A percentile compares a stretch with the other conserved stretches of the same genome.
Conservation (phyloP, 306 rosid species). For the Begonia peltatifolia region DNA sequence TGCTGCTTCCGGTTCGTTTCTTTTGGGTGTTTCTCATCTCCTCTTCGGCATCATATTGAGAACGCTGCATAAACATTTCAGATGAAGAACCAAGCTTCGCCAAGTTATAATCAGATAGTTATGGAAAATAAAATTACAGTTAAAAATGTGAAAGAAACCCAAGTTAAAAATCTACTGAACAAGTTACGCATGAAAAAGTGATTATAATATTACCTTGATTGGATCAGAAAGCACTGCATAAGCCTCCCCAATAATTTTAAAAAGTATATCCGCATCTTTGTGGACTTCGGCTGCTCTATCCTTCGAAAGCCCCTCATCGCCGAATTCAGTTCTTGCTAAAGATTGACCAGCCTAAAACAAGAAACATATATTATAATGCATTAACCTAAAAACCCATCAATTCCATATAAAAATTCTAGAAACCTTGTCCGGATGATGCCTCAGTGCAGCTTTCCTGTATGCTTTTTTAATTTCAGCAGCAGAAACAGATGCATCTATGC, state of each 20-base stretch:
- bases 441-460: conserved; percentile 96
- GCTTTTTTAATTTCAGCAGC: conserved; percentile 89
- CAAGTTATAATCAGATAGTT: too few relatives aligned
- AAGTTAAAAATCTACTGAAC: too few relatives aligned
- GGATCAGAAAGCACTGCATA: conserved; percentile 77
- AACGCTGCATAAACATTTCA: conserved; percentile 33
- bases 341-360: conserved; percentile 65
- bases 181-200: not conserved
- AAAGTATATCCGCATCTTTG: conserved; percentile 67
- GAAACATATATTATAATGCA: conserved; percentile 10
- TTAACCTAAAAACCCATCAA: conserved; percentile 1
- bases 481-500: conserved; percentile 71
- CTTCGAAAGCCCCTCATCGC: conserved; percentile 70
- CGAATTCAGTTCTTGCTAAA: conserved; percentile 62
- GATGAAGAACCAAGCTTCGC: too few relatives aligned
- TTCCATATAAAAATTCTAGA: conserved; percentile 6
- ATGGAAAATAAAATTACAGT: conserved; percentile 1
- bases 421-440: conserved; percentile 98
- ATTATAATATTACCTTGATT: conserved; percentile 35
- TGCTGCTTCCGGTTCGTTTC: conserved; percentile 48
- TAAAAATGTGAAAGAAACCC: not conserved
- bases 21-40: conserved; percentile 66
- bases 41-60: conserved; percentile 78
- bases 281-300: conserved; percentile 67
- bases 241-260: conserved; percentile 86